These are phyloP conservation scores for Candida ipomoeae DNA, from an alignment of 805 yeast genomes.

Conservation along the genomic window DNA sequence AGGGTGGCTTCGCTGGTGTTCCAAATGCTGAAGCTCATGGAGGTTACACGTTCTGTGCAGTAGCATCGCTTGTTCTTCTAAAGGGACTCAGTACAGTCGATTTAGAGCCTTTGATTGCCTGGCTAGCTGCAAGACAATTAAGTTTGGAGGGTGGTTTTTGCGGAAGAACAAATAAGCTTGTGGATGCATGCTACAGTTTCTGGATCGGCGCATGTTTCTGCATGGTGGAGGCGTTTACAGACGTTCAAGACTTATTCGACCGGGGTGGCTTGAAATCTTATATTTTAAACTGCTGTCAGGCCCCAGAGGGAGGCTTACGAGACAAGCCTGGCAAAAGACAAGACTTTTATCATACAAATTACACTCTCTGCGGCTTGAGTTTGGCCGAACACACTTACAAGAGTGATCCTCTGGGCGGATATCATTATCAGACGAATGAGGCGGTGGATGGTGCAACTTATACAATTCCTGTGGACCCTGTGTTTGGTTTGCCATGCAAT, in stretches of 20 bases:
- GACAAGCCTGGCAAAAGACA: constrained; percentile 83
- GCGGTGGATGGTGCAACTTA: constrained; percentile 9
- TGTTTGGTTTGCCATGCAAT: constrained; percentile 51
- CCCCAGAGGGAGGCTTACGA: constrained; percentile 63
- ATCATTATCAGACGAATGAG: constrained; percentile 5
- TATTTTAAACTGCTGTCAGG: constrained; percentile 74
- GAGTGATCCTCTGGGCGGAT: constrained; percentile 1
- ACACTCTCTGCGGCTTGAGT: constrained; percentile 73
- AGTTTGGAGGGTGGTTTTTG: constrained; percentile 78
- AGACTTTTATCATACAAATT: constrained; percentile 90
- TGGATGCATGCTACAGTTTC: constrained; percentile 93
- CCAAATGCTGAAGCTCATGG: constrained; percentile 91
- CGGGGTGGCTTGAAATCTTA: constrained; percentile 61
- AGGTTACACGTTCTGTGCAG: constrained; percentile 90
- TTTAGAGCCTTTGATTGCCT: constrained; percentile 48
- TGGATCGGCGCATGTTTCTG: constrained; percentile 87
- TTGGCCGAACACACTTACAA: constrained; percentile 42
- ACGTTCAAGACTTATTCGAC: constrained; percentile 34
- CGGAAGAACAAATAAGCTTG: constrained; percentile 90
- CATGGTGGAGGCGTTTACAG: constrained; percentile 50
- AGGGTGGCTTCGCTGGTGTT: constrained; percentile 90
- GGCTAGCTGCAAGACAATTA: constrained; percentile 72
- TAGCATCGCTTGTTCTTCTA: constrained; percentile 55
- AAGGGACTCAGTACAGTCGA: constrained; percentile 35
- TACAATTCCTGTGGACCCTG: constrained; percentile 14